Base-by-base conservation (phyloP, 352 stramenopile genomes). In the Phytophthora pinifolia region DNA sequence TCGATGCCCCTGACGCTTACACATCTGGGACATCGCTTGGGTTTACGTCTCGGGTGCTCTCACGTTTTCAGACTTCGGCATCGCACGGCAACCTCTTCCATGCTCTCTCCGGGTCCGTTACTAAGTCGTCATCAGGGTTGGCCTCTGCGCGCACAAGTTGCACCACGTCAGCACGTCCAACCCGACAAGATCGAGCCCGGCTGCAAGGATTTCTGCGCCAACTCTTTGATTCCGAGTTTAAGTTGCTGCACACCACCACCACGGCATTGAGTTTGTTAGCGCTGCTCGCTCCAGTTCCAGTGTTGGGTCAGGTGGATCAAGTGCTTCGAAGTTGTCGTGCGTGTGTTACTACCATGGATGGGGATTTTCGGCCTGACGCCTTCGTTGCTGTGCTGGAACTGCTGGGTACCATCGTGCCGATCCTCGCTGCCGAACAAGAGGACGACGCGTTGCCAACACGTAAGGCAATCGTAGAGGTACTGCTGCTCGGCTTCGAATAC, bases 21-120 rank as follows among this genome's bases (percentile, higher is more conserved):
- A 37, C 43, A 15, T 52, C 66, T 12, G 55, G 50, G 4, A 54
- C 59, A 29, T 33, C 59, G 6, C 46, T 71, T 30, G 56, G 73
- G 6, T 91, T 93, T 50, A 89, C 80, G 2, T 88, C 80, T n/a
- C 74, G 83, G 14, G 71, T 93, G 18, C 49, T 91, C 14, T 93
- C 80, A n/a, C 76, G 76, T 15, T 79, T 93, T 13, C 76, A 89
- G 15, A 76, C 67, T 10, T 71, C 61, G 31, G 38, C 57, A 8
- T 83, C 80, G 0, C 70, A 85, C 12, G 71, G 66, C 4, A 82
- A 73, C 52, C 49, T 91, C 8, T 89, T 90, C 35, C 65, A 85
- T 29, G 74, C 67, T 13, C 41, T 90, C 9, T 77, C 73, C 17
- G 69, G 70, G 4, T 70, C 79, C 1, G 60, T 65, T 31, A 63